phyloP scores from a whole-genome alignment of 306 rosid genomes.

The Argentina anserina region DNA sequence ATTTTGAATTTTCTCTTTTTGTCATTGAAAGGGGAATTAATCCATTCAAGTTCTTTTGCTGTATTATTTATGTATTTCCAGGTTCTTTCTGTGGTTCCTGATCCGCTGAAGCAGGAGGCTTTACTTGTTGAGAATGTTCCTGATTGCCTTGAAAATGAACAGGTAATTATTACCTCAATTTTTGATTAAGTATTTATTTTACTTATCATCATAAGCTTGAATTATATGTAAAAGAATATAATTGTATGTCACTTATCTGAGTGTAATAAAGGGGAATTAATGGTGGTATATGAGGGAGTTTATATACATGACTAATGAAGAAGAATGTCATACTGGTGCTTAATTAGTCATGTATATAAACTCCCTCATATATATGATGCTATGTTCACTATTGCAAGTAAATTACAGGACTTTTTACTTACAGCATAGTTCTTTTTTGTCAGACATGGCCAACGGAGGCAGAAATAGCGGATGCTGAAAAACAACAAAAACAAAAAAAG shows the following conservation, averaged over 20 bases:
- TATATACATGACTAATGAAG: background rate
- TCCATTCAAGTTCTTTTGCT: background rate
- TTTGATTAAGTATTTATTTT: background rate
- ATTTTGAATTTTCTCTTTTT: too few relatives aligned
- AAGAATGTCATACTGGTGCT: background rate
- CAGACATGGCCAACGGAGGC: conserved; percentile 99
- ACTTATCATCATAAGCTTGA: background rate
- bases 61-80: conserved; percentile 27
- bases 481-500: conserved; percentile 51
- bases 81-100: conserved; percentile 60
- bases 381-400: background rate
- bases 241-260: conserved; percentile 2
- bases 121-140: conserved; percentile 75
- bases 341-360: too few relatives aligned
- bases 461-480: conserved; percentile 66
- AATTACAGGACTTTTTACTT: conserved; percentile 2
- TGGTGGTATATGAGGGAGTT: background rate
- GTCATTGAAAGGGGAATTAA: background rate
- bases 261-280: background rate
- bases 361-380: background rate
- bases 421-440: conserved; percentile 3
- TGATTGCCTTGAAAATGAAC: conserved; percentile 91
- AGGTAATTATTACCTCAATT: conserved; percentile 44
- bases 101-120: conserved; percentile 67
- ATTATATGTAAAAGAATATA: background rate